Percentiles rank a stretch among this genome's conserved stretches.
Evolutionary conservation across 192 early-diverging fungal genomes (phyloP).

Genomic region (Fimicolochytrium jonesii): DNA sequence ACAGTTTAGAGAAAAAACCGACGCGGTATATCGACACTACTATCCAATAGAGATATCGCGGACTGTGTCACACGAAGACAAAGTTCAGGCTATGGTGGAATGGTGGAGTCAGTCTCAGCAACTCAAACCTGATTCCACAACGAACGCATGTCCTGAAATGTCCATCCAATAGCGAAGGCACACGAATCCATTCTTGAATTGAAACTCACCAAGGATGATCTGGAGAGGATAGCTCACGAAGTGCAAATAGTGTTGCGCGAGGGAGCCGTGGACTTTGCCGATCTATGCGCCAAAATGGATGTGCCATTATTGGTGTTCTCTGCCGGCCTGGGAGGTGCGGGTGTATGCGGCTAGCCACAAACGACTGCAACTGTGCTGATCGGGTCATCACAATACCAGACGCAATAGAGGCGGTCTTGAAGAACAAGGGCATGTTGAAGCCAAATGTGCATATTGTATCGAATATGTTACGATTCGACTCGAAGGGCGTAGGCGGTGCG

Average conservation of each 20-base stretch:
- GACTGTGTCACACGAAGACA: conserved; percentile 46
- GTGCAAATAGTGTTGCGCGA: conserved; percentile 46
- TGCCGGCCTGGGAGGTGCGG: conserved; percentile 60
- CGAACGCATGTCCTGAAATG: background rate
- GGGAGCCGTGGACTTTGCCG: conserved; percentile 39
- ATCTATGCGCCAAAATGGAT: conserved; percentile 5
- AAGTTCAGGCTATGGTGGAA: conserved; percentile 62
- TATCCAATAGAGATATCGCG: conserved; percentile 68
- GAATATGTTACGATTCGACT: conserved; percentile 65
- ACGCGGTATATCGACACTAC: conserved; percentile 56
- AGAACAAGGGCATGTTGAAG: conserved; percentile 32
- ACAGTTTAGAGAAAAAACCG: conserved; percentile 44
- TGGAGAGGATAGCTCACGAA: conserved; percentile 46
- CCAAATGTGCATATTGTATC: conserved; percentile 67
- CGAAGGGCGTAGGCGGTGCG: conserved; percentile 42
- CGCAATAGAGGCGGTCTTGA: conserved; percentile 57
- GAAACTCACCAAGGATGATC: conserved; percentile 42
- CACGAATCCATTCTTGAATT: conserved; percentile 52
- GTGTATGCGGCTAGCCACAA: no score
- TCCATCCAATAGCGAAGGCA: conserved; percentile 28
- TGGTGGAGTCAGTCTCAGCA: conserved; percentile 59
- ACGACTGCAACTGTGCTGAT: no score
- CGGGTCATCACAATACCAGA: conserved; percentile 29
- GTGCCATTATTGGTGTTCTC: conserved; percentile 70
- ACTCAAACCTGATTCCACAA: no score